These are phyloP conservation scores for Lachnellula suecica DNA, from an alignment of 2,329 filamentous ascomycete genomes.

Conservation along the genomic window DNA sequence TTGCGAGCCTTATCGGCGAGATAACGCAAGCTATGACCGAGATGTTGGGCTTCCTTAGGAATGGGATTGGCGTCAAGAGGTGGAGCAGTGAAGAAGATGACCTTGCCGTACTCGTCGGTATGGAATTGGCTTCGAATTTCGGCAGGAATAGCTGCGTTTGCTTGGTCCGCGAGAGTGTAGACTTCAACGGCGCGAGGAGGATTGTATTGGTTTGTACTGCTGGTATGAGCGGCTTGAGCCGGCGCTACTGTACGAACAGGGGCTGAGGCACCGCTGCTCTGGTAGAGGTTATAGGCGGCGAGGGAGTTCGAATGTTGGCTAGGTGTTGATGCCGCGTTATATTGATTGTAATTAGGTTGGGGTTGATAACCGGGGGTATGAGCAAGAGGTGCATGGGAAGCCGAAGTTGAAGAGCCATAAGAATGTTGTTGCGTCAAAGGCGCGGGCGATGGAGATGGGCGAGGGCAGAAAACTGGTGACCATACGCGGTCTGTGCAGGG, in stretches of 20 bases:
- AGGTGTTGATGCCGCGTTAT: slow-evolving; percentile 19
- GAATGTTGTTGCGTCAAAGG: slow-evolving; percentile 29
- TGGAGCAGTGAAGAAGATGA: slow-evolving; percentile 68
- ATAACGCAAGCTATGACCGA: slow-evolving; percentile 50
- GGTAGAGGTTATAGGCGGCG: slow-evolving; percentile 25
- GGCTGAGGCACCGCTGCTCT: slow-evolving; percentile 17
- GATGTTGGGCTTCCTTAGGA: slow-evolving; percentile 26
- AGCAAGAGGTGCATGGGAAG: slow-evolving; percentile 17
- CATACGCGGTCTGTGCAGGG: slow-evolving; percentile 23
- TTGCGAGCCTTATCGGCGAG: slow-evolving; percentile 42
- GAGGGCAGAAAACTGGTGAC: slow-evolving; percentile 29
- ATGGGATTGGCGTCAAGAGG: slow-evolving; percentile 48
- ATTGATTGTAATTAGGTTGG: slow-evolving; percentile 19
- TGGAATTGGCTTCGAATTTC: slow-evolving; percentile 67
- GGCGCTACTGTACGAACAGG: slow-evolving; percentile 16
- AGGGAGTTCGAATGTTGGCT: slow-evolving; percentile 26
- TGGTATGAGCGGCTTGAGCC: slow-evolving; percentile 14
- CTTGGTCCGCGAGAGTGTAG: slow-evolving; percentile 61
- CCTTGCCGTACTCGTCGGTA: slow-evolving; percentile 60
- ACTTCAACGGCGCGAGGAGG: slow-evolving; percentile 62
- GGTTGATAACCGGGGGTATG: slow-evolving; percentile 28
- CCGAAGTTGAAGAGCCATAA: slow-evolving; percentile 26
- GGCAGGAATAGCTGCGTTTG: slow-evolving; percentile 61
- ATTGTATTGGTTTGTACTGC: slow-evolving; percentile 46
- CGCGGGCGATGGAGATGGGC: slow-evolving; percentile 29